phyloP scores from a whole-genome alignment of 768 basidiomycete species.

The Amanita pallidorosea region DNA sequence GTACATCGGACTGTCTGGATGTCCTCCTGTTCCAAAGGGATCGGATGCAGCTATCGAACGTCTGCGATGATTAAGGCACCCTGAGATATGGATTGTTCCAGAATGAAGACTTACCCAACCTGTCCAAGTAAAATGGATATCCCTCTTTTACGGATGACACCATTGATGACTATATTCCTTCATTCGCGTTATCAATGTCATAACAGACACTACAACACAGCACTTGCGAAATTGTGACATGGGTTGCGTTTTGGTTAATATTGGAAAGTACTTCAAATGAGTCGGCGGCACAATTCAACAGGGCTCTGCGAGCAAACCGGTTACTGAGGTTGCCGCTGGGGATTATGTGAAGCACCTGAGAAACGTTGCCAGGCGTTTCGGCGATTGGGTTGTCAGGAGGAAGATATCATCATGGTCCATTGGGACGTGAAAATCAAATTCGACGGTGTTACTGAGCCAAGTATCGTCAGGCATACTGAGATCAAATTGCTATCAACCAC shows the following conservation, averaged over 20 bases:
- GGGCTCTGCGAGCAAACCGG: slow-evolving; percentile 41
- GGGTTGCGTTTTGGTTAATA: slow-evolving; percentile 26
- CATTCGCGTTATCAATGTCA: not conserved
- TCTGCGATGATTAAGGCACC: slow-evolving; percentile 21
- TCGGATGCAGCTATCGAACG: slow-evolving; percentile 45
- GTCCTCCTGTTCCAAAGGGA: slow-evolving; percentile 35
- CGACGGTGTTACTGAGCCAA: slow-evolving; percentile 28
- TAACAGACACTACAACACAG: slow-evolving; percentile 17
- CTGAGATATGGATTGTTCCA: too few relatives aligned
- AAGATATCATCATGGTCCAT: slow-evolving; percentile 31
- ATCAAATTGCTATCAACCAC: not conserved
- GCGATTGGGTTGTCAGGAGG: slow-evolving; percentile 50
- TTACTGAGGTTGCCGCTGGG: slow-evolving; percentile 28
- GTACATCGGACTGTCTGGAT: slow-evolving; percentile 51
- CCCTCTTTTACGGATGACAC: slow-evolving; percentile 40
- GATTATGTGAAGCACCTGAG: slow-evolving; percentile 59
- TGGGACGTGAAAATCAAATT: slow-evolving; percentile 44
- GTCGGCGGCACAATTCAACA: slow-evolving; percentile 70
- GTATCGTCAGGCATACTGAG: not conserved
- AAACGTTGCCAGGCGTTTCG: slow-evolving; percentile 53
- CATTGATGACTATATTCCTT: slow-evolving; percentile 33
- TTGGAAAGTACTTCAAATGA: slow-evolving; percentile 36
- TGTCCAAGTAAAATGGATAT: slow-evolving; percentile 58
- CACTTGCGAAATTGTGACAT: slow-evolving; percentile 36
- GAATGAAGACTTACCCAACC: slow-evolving; percentile 31